A percentile compares a stretch with the other conserved stretches of the same genome.
Conservation (phyloP, 2,329 filamentous ascomycete species). For the Penicillium sp. region DNA sequence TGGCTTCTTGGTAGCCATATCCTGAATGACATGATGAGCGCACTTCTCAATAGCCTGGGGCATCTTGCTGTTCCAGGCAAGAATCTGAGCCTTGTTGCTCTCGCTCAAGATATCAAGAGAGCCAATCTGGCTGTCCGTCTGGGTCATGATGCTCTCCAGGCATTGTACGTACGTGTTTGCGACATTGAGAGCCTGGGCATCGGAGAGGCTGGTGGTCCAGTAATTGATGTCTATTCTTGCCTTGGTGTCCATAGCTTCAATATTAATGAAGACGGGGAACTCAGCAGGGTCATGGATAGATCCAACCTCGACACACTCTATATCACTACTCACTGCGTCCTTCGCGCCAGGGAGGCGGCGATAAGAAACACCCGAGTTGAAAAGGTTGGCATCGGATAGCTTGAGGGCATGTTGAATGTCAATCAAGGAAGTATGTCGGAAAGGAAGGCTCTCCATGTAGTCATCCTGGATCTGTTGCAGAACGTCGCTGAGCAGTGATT, state of each 20-base stretch:
- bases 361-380: slow-evolving; percentile 53
- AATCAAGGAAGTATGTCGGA: slow-evolving; percentile 47
- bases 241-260: slow-evolving; percentile 47
- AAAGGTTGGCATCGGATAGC: slow-evolving; percentile 40
- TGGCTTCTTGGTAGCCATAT: slow-evolving; percentile 23
- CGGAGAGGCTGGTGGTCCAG: slow-evolving; percentile 43
- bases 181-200: slow-evolving; percentile 41
- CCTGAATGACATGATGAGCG: slow-evolving; percentile 30
- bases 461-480: slow-evolving; percentile 47
- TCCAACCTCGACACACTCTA: slow-evolving; percentile 42
- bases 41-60: slow-evolving; percentile 27
- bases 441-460: slow-evolving; percentile 48
- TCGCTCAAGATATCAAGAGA: slow-evolving; percentile 42
- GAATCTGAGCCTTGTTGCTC: slow-evolving; percentile 31
- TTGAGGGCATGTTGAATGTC: slow-evolving; percentile 50
- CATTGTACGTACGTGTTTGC: slow-evolving; percentile 38
- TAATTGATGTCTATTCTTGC: slow-evolving; percentile 43
- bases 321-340: slow-evolving; percentile 22
- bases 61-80: slow-evolving; percentile 30
- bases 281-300: slow-evolving; percentile 51
- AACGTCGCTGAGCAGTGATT: slow-evolving; percentile 37
- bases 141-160: slow-evolving; percentile 40
- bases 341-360: slow-evolving; percentile 40
- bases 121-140: slow-evolving; percentile 33
- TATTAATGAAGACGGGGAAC: slow-evolving; percentile 50